A percentile compares a stretch with the other conserved stretches of the same genome.
These are phyloP conservation scores for Candida loeiensis DNA, from an alignment of 805 yeast species.

Conservation along the genomic window DNA sequence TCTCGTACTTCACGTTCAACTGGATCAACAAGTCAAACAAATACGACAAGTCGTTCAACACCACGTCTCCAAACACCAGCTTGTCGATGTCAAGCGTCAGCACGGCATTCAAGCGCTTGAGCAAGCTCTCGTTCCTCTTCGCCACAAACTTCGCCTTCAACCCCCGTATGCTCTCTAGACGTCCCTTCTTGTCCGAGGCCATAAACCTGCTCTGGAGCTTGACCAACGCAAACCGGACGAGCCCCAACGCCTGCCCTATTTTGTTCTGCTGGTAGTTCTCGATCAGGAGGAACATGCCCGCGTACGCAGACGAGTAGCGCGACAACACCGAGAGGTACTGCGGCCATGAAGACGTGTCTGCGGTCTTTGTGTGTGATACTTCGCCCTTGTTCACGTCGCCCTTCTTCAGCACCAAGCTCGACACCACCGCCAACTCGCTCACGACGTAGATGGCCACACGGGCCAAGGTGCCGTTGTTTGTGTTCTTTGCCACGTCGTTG, in stretches of 20 bases:
- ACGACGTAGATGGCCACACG: slow-evolving; percentile 42
- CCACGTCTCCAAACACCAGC: slow-evolving; percentile 33
- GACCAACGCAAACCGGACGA: slow-evolving; percentile 35
- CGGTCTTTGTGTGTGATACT: not conserved
- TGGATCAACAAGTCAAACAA: slow-evolving; percentile 40
- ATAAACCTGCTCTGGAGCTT: slow-evolving; percentile 31
- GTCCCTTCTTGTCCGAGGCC: slow-evolving; percentile 6
- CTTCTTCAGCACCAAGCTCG: slow-evolving; percentile 17
- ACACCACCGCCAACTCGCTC: slow-evolving; percentile 28
- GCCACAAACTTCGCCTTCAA: slow-evolving; percentile 26
- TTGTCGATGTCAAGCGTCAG: slow-evolving; percentile 34
- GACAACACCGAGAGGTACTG: slow-evolving; percentile 29
- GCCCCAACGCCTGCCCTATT: slow-evolving; percentile 46
- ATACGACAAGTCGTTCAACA: slow-evolving; percentile 33
- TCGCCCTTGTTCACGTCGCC: not conserved
- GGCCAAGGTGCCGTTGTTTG: slow-evolving; percentile 40
- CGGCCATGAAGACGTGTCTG: slow-evolving; percentile 21
- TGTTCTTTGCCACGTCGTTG: slow-evolving; percentile 11
- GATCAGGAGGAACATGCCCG: slow-evolving; percentile 43
- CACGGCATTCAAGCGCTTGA: slow-evolving; percentile 30
- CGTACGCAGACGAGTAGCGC: slow-evolving; percentile 39
- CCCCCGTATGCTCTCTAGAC: slow-evolving; percentile 12
- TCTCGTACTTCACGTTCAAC: slow-evolving; percentile 38
- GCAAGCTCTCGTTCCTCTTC: slow-evolving; percentile 29
- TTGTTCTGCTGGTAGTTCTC: slow-evolving; percentile 44